Percentiles rank a stretch among this genome's conserved stretches.
Evolutionary conservation across 148 eudicot genomes (phyloP).

Genomic region (Oxyria digyna): DNA sequence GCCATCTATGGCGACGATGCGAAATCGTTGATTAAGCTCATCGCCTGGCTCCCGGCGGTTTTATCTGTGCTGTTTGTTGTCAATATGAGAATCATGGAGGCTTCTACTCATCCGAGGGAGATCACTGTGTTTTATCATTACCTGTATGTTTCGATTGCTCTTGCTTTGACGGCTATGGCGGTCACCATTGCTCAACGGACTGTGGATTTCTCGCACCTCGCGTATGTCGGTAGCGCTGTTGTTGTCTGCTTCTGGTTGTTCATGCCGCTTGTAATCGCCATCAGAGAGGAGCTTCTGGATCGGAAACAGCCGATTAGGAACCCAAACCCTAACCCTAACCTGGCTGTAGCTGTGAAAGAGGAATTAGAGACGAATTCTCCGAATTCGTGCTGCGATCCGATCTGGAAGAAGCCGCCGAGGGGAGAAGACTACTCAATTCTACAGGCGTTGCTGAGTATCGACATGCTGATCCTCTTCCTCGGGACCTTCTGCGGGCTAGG

Average conservation of each 20-base stretch:
- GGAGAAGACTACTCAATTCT: slow-evolving; percentile 43
- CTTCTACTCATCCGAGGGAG: slow-evolving; percentile 19
- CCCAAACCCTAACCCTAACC: neutral
- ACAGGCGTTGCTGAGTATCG: slow-evolving; percentile 35
- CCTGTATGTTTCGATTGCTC: slow-evolving; percentile 19
- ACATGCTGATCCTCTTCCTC: slow-evolving; percentile 33
- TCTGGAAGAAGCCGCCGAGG: slow-evolving; percentile 26
- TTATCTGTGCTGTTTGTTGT: slow-evolving; percentile 16
- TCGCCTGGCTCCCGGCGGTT: slow-evolving; percentile 29
- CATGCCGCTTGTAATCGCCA: slow-evolving; percentile 10
- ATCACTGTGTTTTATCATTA: slow-evolving; percentile 22
- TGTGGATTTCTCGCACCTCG: slow-evolving; percentile 2
- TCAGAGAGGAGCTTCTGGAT: slow-evolving; percentile 12
- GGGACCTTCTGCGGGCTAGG: slow-evolving; percentile 39
- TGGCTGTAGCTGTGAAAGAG: neutral
- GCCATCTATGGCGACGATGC: slow-evolving; percentile 25
- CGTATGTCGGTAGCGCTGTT: slow-evolving; percentile 8
- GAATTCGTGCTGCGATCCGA: slow-evolving; percentile 11
- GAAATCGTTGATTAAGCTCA: slow-evolving; percentile 16
- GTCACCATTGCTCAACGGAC: slow-evolving; percentile 15
- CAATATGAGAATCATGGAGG: slow-evolving; percentile 15
- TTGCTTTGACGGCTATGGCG: slow-evolving; percentile 24
- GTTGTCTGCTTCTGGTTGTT: slow-evolving; percentile 17
- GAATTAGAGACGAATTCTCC: neutral
- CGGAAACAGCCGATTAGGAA: slow-evolving; percentile 3